phyloP scores from a whole-genome alignment of 495 filamentous ascomycete genomes.

The Viridothelium virens region DNA sequence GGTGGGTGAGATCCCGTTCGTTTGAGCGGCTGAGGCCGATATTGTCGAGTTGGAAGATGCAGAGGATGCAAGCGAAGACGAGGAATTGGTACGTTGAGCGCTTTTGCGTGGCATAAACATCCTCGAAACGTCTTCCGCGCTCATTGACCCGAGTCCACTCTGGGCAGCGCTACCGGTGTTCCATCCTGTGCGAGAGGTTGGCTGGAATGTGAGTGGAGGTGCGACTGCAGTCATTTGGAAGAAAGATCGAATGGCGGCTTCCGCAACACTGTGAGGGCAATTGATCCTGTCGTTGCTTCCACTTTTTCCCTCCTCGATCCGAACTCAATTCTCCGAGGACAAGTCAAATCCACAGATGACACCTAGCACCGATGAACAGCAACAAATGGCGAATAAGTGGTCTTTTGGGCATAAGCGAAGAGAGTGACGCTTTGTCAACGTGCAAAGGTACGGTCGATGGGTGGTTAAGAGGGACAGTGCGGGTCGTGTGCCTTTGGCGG shows the following conservation, averaged over 20 bases:
- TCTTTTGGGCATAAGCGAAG: not conserved
- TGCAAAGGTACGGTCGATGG: not conserved
- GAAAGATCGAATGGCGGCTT: not conserved
- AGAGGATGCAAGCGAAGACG: slow-evolving; percentile 57
- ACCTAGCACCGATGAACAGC: slow-evolving; percentile 1
- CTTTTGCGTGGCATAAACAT: slow-evolving; percentile 83
- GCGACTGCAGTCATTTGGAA: slow-evolving; percentile 89
- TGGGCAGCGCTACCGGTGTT: slow-evolving; percentile 61
- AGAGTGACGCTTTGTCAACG: not conserved
- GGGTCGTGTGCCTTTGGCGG: slow-evolving; percentile 3
- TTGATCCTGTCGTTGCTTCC: not conserved
- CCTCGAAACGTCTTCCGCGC: slow-evolving; percentile 75
- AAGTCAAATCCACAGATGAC: not conserved
- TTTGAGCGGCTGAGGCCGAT: slow-evolving; percentile 38
- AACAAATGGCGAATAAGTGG: not conserved
- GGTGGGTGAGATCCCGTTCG: slow-evolving; percentile 43
- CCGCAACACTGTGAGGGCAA: not conserved
- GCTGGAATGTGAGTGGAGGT: slow-evolving; percentile 80
- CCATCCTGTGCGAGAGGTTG: slow-evolving; percentile 58
- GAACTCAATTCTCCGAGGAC: slow-evolving; percentile 1
- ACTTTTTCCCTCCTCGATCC: slow-evolving; percentile 1
- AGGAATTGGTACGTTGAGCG: slow-evolving; percentile 77
- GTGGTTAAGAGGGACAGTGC: not conserved
- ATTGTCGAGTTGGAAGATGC: slow-evolving; percentile 37
- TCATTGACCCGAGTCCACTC: slow-evolving; percentile 69